Base-by-base conservation (phyloP, 2,329 filamentous ascomycete species). In the Talaromyces verruculosus region DNA sequence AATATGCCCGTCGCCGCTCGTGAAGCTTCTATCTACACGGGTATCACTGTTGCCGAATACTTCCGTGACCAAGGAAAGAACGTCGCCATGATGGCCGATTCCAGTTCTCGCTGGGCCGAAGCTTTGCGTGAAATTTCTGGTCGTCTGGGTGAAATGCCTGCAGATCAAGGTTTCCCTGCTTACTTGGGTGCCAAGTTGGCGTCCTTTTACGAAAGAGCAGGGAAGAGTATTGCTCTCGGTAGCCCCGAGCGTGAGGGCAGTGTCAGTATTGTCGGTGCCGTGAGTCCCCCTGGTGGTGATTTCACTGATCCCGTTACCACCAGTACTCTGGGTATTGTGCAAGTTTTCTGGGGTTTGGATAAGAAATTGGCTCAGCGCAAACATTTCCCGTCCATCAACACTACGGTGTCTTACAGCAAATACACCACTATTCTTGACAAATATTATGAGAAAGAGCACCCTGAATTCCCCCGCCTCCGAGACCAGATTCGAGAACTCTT, bases 1-100 rank as follows among this genome's bases (percentile, higher is more conserved):
- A 99, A 99, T 85, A 99, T 99, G 95, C 95, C 95, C 68, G 95
- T 99, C 75, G 95, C 95, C 70, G 95, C 95, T 68, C 92, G 95
- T 83, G 95, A 99, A 81, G 95, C 95, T 66, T 99, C 95, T 70
- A 99, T 99, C 78, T 99, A 99, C 82, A 99, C 95, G 2, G 95
- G 88, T 76, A 97, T 97, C 70, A 96, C 92, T 0, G 90, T 97
- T 0, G 91, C 92, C 49, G 95, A 99, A 78, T 99, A 99, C 76
- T 98, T 98, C 84, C 87, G 95, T 71, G 95, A 99, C 76, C 92
- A 97, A 81, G 95, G 95, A 70, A 94, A 98, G 81, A 87, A 97
- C 78, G 95, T 99, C 45, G 94, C 95, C 73, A 99, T 69, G 95
- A 99, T 99, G 95, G 95, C 95, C 69, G 95, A 99, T 81, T 98